phyloP scores from a whole-genome alignment of 768 basidiomycete species.

The Obba rivulosa region DNA sequence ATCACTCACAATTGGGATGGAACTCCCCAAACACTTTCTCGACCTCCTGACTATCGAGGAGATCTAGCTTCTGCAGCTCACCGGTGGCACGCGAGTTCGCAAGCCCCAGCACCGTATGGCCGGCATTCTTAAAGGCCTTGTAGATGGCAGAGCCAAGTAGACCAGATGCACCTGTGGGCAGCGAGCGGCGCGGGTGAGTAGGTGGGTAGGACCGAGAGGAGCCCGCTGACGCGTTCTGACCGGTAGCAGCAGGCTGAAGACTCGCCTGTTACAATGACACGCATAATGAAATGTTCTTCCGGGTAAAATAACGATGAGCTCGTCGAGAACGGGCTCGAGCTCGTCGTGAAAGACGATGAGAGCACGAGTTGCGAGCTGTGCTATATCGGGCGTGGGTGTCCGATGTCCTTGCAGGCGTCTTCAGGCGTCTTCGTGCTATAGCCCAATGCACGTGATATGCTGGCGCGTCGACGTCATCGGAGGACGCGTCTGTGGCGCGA shows the following conservation, averaged over 20 bases:
- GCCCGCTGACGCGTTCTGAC: constrained; percentile 2
- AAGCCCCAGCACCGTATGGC: constrained; percentile 56
- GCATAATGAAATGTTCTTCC: constrained; percentile 36
- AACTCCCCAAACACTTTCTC: constrained; percentile 48
- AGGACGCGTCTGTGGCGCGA: no score
- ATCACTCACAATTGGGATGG: constrained; percentile 63
- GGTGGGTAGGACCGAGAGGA: background rate
- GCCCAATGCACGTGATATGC: no score
- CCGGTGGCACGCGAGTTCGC: constrained; percentile 60
- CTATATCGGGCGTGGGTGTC: no score
- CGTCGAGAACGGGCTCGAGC: no score
- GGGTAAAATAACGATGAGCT: no score
- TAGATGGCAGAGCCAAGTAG: constrained; percentile 81
- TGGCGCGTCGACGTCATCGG: no score
- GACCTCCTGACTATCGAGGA: constrained; percentile 54
- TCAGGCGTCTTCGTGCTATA: no score
- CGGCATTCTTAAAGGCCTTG: constrained; percentile 49
- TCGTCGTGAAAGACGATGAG: no score
- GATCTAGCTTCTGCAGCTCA: constrained; percentile 56
- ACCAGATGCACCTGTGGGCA: constrained; percentile 76
- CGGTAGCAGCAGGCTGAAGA: background rate
- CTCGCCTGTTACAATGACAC: constrained; percentile 55
- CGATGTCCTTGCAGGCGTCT: no score
- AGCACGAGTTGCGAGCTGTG: no score
- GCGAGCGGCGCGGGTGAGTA: background rate